Percentiles rank a stretch among this genome's conserved stretches.
These are phyloP conservation scores for Eucalyptus curtisii DNA, from an alignment of 345 rosid genomes.

Conservation along the genomic window DNA sequence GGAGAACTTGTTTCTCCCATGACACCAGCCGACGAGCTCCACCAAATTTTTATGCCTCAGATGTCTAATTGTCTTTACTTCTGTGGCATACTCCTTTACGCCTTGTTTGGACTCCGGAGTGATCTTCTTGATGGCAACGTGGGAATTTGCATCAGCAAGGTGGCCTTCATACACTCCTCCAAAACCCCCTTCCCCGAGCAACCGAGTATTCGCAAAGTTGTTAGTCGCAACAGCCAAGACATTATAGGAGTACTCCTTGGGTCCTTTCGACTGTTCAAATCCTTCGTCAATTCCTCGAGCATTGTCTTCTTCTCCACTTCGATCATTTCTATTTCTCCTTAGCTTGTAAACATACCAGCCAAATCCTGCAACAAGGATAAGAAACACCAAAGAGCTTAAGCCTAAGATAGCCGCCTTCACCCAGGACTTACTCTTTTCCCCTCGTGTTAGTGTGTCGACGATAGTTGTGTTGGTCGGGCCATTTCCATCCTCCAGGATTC, in stretches of 20 bases:
- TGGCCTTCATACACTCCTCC: too few relatives aligned
- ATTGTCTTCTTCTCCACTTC: neutral
- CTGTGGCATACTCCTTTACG: neutral
- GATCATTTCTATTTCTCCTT: neutral
- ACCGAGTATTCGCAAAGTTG: too few relatives aligned
- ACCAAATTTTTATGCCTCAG: neutral
- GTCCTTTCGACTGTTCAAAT: neutral
- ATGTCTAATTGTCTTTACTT: neutral
- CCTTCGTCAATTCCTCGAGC: neutral
- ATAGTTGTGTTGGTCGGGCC: rapidly evolving
- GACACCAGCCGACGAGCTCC: neutral
- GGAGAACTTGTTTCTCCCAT: neutral
- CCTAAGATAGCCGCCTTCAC: neutral
- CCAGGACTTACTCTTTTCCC: neutral
- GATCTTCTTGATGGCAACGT: neutral
- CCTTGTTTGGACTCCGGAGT: neutral
- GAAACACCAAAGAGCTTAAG: neutral
- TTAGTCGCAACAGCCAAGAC: too few relatives aligned
- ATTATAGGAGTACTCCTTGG: too few relatives aligned
- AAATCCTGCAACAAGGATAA: neutral
- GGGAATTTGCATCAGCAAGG: neutral
- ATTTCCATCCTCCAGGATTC: too few relatives aligned
- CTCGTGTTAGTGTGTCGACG: too few relatives aligned
- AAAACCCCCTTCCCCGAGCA: too few relatives aligned
- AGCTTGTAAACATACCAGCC: neutral